These are phyloP conservation scores for Trichoderma sp. DNA, from an alignment of 2,329 filamentous ascomycete genomes.

Conservation along the genomic window DNA sequence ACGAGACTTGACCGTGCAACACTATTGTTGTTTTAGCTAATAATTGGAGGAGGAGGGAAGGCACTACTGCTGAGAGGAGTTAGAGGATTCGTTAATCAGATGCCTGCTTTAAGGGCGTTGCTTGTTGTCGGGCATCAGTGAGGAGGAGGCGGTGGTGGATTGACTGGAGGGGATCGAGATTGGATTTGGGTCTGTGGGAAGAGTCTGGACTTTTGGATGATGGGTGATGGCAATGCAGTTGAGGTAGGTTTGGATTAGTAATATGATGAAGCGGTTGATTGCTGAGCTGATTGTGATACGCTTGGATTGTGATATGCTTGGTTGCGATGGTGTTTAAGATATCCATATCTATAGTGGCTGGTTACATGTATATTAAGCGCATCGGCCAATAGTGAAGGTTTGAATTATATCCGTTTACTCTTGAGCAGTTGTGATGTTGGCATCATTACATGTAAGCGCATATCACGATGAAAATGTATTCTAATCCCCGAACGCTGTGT, in stretches of 20 bases:
- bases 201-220: background rate
- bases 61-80: background rate
- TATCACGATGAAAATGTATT: background rate
- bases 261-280: background rate
- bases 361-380: background rate
- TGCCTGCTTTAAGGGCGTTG: background rate
- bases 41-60: background rate
- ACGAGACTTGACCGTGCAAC: background rate
- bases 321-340: background rate
- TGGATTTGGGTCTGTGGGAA: background rate
- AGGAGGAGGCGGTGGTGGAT: background rate
- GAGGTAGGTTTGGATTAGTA: background rate
- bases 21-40: background rate
- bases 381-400: background rate
- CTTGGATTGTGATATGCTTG: background rate
- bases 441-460: background rate
- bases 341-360: background rate
- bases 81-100: slow-evolving; percentile 1
- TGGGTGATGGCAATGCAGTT: background rate
- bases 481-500: background rate
- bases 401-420: accelerated
- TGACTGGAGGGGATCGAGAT: background rate
- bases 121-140: background rate
- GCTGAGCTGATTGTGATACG: background rate
- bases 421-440: background rate